phyloP scores from a whole-genome alignment of 1,284 basidiomycete species.

The Ganoderma meredithae region DNA sequence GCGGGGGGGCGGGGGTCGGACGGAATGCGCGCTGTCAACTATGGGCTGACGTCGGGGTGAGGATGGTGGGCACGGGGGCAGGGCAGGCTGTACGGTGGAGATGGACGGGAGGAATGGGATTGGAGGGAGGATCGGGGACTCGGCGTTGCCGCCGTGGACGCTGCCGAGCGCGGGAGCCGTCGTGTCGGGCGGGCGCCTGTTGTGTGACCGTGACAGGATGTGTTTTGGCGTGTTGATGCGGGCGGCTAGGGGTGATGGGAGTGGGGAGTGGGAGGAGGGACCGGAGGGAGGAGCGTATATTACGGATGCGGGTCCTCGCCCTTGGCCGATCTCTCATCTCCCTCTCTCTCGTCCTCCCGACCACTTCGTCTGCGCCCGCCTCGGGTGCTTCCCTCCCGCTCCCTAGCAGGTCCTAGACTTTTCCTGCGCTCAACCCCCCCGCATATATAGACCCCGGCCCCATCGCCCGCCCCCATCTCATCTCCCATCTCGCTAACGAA shows the following conservation, averaged over 20 bases:
- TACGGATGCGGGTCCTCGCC: conserved; percentile 24
- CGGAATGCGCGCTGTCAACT: not conserved
- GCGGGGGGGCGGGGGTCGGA: not conserved
- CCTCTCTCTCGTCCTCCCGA: conserved; percentile 10
- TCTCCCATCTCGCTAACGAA: conserved; percentile 17
- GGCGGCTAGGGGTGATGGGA: conserved; percentile 10
- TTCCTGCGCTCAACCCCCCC: conserved; percentile 1
- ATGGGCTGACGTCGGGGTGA: not conserved
- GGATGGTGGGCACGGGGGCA: not conserved
- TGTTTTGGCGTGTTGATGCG: not conserved
- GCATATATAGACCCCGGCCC: conserved; percentile 13
- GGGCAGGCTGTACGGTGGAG: conserved; percentile 2
- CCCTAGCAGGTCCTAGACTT: conserved; percentile 17
- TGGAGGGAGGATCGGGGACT: conserved; percentile 13
- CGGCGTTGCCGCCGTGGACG: conserved; percentile 15
- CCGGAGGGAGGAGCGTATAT: conserved; percentile 29
- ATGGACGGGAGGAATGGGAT: conserved; percentile 3
- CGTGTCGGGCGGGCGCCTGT: conserved; percentile 9
- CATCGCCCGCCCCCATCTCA: not conserved
- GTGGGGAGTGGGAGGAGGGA: conserved; percentile 15
- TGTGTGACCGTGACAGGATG: not conserved
- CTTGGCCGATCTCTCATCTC: conserved; percentile 31
- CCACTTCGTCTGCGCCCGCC: conserved; percentile 14
- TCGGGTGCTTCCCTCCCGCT: conserved; percentile 9
- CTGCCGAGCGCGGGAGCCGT: conserved; percentile 10